Conservation (phyloP, 345 rosid genomes). For the Cardiospermum halicacabum region DNA sequence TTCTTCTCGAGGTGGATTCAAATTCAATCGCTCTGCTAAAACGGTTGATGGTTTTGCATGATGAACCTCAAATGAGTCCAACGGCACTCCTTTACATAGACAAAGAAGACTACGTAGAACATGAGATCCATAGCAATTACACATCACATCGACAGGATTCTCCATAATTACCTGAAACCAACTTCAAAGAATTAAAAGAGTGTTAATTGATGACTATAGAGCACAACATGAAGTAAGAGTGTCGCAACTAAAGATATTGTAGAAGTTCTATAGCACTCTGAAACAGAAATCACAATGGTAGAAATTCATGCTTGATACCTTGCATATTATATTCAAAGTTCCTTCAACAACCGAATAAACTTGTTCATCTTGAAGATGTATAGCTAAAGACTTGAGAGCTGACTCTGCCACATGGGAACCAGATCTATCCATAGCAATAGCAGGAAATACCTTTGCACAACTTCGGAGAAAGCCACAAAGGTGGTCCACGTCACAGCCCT, state of each 20-base stretch:
- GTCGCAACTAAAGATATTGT: not conserved
- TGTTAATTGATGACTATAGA: not conserved
- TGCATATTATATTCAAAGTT: conserved; percentile 57
- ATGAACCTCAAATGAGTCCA: conserved; percentile 65
- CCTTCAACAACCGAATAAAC: conserved; percentile 62
- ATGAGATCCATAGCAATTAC: conserved; percentile 84
- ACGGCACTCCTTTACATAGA: conserved; percentile 78
- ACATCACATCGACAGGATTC: conserved; percentile 61
- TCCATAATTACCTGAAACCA: conserved; percentile 54
- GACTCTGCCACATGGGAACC: conserved; percentile 97
- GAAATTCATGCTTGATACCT: conserved; percentile 42
- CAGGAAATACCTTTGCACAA: conserved; percentile 59
- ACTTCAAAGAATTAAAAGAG: not conserved
- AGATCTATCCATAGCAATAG: conserved; percentile 85
- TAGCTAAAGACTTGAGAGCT: conserved; percentile 73
- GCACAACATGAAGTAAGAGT: not conserved
- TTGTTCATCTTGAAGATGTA: conserved; percentile 68
- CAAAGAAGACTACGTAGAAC: conserved; percentile 91
- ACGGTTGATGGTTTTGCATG: conserved; percentile 53
- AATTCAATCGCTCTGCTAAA: conserved; percentile 71
- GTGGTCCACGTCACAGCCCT: conserved; percentile 77
- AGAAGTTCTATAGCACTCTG: not conserved
- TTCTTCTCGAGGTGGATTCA: conserved; percentile 35
- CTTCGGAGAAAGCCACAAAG: conserved; percentile 74
- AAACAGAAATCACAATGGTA: not conserved